Evolutionary conservation across 305 asterid species (phyloP), one percentile per base, ranked within the genome.

Genomic region (Fraxinus nigra): DNA sequence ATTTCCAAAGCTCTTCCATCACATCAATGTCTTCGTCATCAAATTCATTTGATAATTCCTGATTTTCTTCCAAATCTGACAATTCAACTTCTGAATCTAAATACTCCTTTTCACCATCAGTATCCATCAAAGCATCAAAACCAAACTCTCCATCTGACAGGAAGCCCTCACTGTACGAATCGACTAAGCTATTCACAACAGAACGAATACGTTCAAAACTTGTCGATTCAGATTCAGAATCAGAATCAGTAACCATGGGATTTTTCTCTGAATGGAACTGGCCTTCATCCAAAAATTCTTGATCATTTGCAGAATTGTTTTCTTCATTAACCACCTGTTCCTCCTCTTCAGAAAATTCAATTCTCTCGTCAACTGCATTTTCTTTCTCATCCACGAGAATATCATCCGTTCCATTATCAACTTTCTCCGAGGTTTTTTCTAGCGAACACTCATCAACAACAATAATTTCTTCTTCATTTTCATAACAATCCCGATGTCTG

Each of bases 101-200:
- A 24, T 24, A 24, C 26, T 24, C 26, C 26, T 24, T 24, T 24
- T 24, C 26, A 24, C 26, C 26, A 24, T 24, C 26, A 84, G 48
- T 18, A 30, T 83, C 87, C 30, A 76, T 61, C 10, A 20, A 65
- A 37, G 51, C 72, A 81, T 81, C 80, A 65, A 82, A 74, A 51
- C 81, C 85, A 63, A 82, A 86, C 33, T 85, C 91, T 20, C 73
- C 87, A 78, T 90, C 97, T 0, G 92, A 90, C 20, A 91, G 79
- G 84, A 96, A 94, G 0, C 87, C 91, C 32, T 89, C 91, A 18
- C 86, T 84, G 40, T 78, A 80, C 7, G 92, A 86, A 83, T 87
- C 90, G 32, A 86, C 87, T 9, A 85, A 80, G 16, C 79, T 72
- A 76, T 80, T 84, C 88, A 84, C 81, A 14, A 83, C 85, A 0